These are phyloP conservation scores for Penicillium parvum DNA, from an alignment of 495 filamentous ascomycete genomes.

Conservation along the genomic window DNA sequence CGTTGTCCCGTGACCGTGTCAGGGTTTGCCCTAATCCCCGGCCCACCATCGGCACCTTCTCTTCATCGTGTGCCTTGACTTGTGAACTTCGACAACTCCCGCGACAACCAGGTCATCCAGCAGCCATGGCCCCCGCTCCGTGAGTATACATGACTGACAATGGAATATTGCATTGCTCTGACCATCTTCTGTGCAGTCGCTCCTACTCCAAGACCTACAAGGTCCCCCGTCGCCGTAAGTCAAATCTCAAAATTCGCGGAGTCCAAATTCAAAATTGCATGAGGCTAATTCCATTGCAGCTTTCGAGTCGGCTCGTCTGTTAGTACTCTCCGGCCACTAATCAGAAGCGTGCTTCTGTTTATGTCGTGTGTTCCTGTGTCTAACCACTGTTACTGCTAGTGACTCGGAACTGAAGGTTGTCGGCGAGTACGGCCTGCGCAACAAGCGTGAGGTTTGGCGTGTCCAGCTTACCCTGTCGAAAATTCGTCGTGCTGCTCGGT, in stretches of 20 bases:
- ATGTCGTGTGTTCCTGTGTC: conserved; percentile 70
- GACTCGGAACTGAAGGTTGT: conserved; percentile 99
- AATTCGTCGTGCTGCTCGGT: conserved; percentile 99
- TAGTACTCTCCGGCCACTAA: conserved; percentile 94
- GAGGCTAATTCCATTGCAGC: conserved; percentile 46
- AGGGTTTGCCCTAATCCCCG: conserved; percentile 2
- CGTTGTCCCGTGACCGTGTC: too few relatives aligned
- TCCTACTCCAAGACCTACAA: conserved; percentile 99
- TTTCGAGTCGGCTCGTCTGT: conserved; percentile 99
- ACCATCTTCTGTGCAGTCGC: conserved; percentile 38
- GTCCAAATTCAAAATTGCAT: too few relatives aligned
- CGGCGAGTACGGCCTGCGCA: conserved; percentile 97
- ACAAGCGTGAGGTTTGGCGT: conserved; percentile 99
- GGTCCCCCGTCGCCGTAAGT: conserved; percentile 71
- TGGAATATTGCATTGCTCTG: conserved; percentile 27
- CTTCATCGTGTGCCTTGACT: too few relatives aligned
- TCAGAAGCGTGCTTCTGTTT: conserved; percentile 93
- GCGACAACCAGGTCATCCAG: conserved; percentile 35
- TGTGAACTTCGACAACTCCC: conserved; percentile 18
- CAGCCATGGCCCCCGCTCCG: conserved; percentile 53
- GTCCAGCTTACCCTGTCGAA: conserved; percentile 99
- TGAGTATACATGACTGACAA: conserved; percentile 33
- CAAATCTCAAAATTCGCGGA: conserved; percentile 10
- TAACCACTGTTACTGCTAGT: conserved; percentile 56
- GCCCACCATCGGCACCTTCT: too few relatives aligned